Evolutionary conservation across 2,329 filamentous ascomycete genomes (phyloP).

Genomic region (Akanthomyces dipterigenus): DNA sequence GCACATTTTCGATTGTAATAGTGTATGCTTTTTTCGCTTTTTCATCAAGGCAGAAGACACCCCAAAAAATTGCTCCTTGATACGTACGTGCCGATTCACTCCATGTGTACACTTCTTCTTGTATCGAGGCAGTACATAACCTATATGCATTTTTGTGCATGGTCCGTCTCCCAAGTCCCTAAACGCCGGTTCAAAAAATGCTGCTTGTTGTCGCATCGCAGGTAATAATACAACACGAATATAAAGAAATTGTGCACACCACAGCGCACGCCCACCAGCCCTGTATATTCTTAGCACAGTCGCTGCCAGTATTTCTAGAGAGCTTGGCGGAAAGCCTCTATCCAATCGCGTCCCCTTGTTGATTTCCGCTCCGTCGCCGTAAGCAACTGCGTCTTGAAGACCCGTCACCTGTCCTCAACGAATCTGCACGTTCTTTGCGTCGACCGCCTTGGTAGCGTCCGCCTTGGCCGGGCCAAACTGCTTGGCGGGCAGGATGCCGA

Average conservation of each 20-base stretch:
- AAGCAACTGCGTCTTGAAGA: too few relatives aligned
- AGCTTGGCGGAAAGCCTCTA: too few relatives aligned
- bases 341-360: too few relatives aligned
- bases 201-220: background rate
- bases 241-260: background rate
- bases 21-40: too few relatives aligned
- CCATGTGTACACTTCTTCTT: background rate
- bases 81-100: background rate
- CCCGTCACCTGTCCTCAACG: conserved; percentile 18
- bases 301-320: too few relatives aligned
- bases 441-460: conserved; percentile 13
- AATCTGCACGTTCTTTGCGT: conserved; percentile 23
- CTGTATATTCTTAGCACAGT: too few relatives aligned
- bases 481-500: conserved; percentile 39
- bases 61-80: too few relatives aligned
- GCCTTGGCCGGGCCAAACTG: conserved; percentile 25
- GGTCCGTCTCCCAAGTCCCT: background rate
- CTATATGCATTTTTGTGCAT: background rate
- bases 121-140: background rate
- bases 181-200: conserved; percentile 9
- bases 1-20: too few relatives aligned
- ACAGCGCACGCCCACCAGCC: background rate
- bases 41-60: too few relatives aligned
- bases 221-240: conserved; percentile 3
- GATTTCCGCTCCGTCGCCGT: too few relatives aligned